Conservation (phyloP, 345 rosid genomes). For the Rhodamnia rubescens region DNA sequence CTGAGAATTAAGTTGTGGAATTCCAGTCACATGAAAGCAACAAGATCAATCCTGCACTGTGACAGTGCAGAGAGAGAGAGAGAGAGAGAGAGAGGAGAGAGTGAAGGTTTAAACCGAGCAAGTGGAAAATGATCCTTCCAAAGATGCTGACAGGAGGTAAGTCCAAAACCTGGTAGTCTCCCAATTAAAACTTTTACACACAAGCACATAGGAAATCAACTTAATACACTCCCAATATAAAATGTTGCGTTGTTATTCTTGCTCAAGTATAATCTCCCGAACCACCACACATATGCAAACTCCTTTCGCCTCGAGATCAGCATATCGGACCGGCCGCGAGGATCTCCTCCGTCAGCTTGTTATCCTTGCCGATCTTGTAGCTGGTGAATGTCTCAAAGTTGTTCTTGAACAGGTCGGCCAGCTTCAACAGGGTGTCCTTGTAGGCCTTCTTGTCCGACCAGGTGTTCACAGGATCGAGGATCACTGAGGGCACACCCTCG, state of each 20-base stretch:
- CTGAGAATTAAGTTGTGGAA: background rate
- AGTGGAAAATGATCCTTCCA: background rate
- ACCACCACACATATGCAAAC: background rate
- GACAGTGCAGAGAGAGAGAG: background rate
- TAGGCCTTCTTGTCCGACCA: slow-evolving; percentile 82
- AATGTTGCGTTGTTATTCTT: background rate
- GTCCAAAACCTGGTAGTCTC: background rate
- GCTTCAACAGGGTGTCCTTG: slow-evolving; percentile 63
- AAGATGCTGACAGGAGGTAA: background rate
- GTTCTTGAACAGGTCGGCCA: slow-evolving; percentile 76
- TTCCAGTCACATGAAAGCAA: background rate
- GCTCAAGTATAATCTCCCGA: background rate
- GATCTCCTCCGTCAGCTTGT: slow-evolving; percentile 68
- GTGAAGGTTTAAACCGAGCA: background rate
- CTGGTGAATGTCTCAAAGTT: slow-evolving; percentile 69
- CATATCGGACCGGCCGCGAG: slow-evolving; percentile 78
- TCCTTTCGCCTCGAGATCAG: slow-evolving; percentile 4
- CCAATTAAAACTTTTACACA: background rate
- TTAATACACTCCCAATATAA: background rate
- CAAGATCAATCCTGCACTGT: background rate
- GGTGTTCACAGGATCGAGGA: slow-evolving; percentile 67
- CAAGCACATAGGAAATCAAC: background rate
- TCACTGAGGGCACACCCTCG: slow-evolving; percentile 80
- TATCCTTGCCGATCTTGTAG: slow-evolving; percentile 70
- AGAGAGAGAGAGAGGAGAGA: background rate